Evolutionary conservation across 495 filamentous ascomycete genomes (phyloP), one percentile per base, ranked within the genome.

Genomic region (Penicillium verhagenii): DNA sequence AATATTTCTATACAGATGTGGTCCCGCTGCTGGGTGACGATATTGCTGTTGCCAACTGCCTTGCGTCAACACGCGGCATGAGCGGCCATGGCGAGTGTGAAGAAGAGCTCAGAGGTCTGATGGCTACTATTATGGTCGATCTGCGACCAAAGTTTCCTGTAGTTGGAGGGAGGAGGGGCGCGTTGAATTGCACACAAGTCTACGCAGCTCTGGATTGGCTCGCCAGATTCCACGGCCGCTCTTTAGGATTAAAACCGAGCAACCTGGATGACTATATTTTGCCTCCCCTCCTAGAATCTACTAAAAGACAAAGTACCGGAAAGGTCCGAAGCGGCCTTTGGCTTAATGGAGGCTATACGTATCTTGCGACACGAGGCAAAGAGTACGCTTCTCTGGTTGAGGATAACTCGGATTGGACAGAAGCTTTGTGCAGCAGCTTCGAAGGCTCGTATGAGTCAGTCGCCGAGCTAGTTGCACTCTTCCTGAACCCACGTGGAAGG

Each of bases 261-360:
- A 51, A 5, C n/a, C 54, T 63, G 14, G 65, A 62, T 4, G 45
- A 14, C 18, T 67, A 55, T 52, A 44, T 72, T 1, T 48, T 72
- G 42, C 72, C 72, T 3, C 72, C 72, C 1, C 48, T 72, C 39
- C 61, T 72, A 43, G 72, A 74, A 46, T 20, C 18, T 4, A 45
- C 3, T 6, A 50, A 48, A 51, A 61, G 66, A 37, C n/a, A 54
- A 10, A 23, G 4, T 4, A 3, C 13, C 19, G 40, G 16, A 4
- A 47, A 47, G 2, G 26, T 10, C 28, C 50, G 52, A 16, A 44
- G 13, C 2, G 60, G 59, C 10, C 20, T 74, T 21, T 74, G 72
- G 72, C 58, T 74, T 1, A 74, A 74, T 20, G 72, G 72, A 5
- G 72, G 72, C 7, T 74, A 74, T 39, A 72, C 72, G 28, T 74